Conservation (phyloP, 352 stramenopile genomes). For the Pythium monospermum region DNA sequence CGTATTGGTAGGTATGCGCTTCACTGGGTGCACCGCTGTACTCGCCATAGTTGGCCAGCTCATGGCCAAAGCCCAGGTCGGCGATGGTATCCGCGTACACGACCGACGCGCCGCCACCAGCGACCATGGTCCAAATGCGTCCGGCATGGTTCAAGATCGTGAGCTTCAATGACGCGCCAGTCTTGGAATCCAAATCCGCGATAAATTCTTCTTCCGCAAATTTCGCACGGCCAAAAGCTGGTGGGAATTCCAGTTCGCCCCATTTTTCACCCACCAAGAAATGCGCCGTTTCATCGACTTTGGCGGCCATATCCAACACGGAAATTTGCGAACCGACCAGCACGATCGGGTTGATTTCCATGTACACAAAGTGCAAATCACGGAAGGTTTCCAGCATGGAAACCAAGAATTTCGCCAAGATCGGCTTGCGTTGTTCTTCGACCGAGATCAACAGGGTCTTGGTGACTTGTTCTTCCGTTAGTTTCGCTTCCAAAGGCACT, state of each 20-base stretch:
- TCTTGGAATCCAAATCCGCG: constrained; percentile 93
- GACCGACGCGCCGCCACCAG: constrained; percentile 92
- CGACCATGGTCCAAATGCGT: constrained; percentile 97
- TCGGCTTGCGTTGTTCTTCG: constrained; percentile 62
- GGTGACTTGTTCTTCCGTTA: constrained; percentile 72
- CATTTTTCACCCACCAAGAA: constrained; percentile 93
- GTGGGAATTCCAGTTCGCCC: constrained; percentile 93
- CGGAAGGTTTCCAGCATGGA: constrained; percentile 91
- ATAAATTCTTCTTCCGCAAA: constrained; percentile 96
- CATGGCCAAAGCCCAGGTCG: constrained; percentile 90
- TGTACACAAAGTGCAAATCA: constrained; percentile 96
- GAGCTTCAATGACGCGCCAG: constrained; percentile 94
- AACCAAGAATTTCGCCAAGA: constrained; percentile 88
- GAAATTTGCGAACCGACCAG: constrained; percentile 89
- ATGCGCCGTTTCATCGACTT: constrained; percentile 95
- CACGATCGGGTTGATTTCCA: constrained; percentile 98
- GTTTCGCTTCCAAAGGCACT: constrained; percentile 68
- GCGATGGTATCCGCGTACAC: constrained; percentile 98
- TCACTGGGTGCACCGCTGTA: constrained; percentile 96
- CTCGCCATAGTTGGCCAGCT: constrained; percentile 97
- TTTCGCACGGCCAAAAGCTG: constrained; percentile 93
- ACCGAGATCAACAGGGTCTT: constrained; percentile 76
- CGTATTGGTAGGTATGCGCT: constrained; percentile 97
- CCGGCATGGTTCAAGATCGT: constrained; percentile 96
- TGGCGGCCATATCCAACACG: constrained; percentile 94